Percentiles rank a stretch among this genome's conserved stretches.
These are phyloP conservation scores for Cryoendolithus antarcticus DNA, from an alignment of 2,329 filamentous ascomycete genomes.

Conservation along the genomic window DNA sequence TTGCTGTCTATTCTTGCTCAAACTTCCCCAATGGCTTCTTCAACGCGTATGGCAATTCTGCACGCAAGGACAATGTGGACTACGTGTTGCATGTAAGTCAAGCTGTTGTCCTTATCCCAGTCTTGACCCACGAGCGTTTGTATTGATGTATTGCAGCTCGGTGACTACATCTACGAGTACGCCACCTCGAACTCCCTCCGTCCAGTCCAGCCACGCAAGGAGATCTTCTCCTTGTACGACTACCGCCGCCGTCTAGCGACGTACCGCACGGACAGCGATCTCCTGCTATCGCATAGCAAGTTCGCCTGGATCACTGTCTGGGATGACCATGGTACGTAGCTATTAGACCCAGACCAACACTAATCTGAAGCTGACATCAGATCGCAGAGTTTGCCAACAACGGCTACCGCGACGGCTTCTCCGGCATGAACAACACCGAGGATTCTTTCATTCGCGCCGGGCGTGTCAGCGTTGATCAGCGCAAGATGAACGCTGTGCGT, in stretches of 20 bases:
- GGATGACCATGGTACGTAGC: conserved; percentile 17
- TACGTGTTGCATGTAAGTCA: conserved; percentile 21
- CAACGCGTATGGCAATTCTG: conserved; percentile 17
- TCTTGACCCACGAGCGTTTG: too few relatives aligned
- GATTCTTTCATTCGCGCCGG: conserved; percentile 28
- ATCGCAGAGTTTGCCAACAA: conserved; percentile 27
- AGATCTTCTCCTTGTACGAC: conserved; percentile 32
- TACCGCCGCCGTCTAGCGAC: conserved; percentile 31
- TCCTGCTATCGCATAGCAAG: conserved; percentile 27
- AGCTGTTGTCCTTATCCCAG: too few relatives aligned
- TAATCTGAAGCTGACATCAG: too few relatives aligned
- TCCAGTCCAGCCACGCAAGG: conserved; percentile 21
- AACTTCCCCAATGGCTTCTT: conserved; percentile 17
- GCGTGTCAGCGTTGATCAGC: conserved; percentile 29
- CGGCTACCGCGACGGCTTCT: conserved; percentile 28
- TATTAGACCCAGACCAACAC: too few relatives aligned
- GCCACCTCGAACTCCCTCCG: conserved; percentile 22
- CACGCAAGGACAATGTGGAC: conserved; percentile 26
- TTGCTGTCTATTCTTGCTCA: conserved; percentile 17
- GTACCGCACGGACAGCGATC: conserved; percentile 30
- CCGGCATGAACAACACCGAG: conserved; percentile 32
- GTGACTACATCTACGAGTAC: conserved; percentile 34
- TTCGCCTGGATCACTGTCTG: conserved; percentile 33
- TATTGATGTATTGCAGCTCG: conserved; percentile 13
- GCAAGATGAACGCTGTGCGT: conserved; percentile 35